These are phyloP conservation scores for Magnusiomyces fungicola DNA, from an alignment of 1,139 yeast species.

Conservation along the genomic window DNA sequence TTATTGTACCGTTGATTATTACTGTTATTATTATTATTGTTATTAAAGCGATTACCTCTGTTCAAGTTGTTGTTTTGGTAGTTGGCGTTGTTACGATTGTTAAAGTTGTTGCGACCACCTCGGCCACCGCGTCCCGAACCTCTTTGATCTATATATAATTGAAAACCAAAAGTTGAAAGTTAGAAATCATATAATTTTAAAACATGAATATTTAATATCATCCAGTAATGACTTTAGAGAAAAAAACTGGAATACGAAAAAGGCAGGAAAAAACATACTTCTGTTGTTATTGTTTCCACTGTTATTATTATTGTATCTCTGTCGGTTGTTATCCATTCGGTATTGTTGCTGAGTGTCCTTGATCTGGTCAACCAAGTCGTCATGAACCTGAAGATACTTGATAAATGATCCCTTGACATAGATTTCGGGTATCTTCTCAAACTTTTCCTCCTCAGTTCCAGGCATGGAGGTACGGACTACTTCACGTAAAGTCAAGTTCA, in stretches of 20 bases:
- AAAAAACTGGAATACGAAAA: too few species aligned
- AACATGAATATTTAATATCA: too few species aligned
- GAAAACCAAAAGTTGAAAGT: too few species aligned
- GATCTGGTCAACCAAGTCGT: slow-evolving; percentile 40
- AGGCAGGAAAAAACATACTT: too few species aligned
- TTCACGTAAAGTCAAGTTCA: slow-evolving; percentile 80
- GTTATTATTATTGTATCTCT: slow-evolving; percentile 27
- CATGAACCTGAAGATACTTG: slow-evolving; percentile 59
- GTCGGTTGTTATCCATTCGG: slow-evolving; percentile 39
- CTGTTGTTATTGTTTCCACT: too few species aligned
- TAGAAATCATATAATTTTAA: too few species aligned
- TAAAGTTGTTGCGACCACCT: neutral
- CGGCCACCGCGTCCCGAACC: neutral
- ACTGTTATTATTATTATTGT: neutral
- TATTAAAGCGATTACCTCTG: neutral
- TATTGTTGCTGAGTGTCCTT: slow-evolving; percentile 67
- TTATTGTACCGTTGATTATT: neutral
- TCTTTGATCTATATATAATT: neutral
- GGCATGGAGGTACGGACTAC: slow-evolving; percentile 63
- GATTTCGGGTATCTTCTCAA: slow-evolving; percentile 64
- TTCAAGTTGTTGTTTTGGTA: slow-evolving; percentile 1
- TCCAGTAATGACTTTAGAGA: too few species aligned
- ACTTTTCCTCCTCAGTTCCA: slow-evolving; percentile 47
- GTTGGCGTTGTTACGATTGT: neutral
- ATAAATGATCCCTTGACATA: slow-evolving; percentile 71